A percentile compares a stretch with the other conserved stretches of the same genome.
Evolutionary conservation across 148 eudicot species (phyloP).

Genomic region (Silene uniflora): DNA sequence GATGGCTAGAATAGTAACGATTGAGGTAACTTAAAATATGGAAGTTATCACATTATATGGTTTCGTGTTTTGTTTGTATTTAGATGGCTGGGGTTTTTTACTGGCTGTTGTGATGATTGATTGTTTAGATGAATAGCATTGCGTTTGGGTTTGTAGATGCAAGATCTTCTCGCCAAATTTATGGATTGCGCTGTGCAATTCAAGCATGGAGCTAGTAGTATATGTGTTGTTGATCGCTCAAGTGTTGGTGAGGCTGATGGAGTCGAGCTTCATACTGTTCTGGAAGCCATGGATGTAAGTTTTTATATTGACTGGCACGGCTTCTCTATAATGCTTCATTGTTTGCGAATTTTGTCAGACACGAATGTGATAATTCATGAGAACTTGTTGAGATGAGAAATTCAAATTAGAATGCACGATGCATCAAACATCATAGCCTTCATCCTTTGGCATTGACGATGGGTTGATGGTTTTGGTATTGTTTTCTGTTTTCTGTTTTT

Average conservation of each 20-base stretch:
- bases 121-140: constrained; percentile 33
- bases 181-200: constrained; percentile 63
- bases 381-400: constrained; percentile 2
- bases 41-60: constrained; percentile 11
- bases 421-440: background rate
- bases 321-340: background rate
- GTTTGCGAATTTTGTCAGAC: background rate
- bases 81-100: constrained; percentile 5
- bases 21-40: background rate
- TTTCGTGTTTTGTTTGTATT: constrained; percentile 10
- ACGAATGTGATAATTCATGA: background rate
- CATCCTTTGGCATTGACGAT: background rate
- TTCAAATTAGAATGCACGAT: too few species aligned
- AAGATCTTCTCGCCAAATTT: constrained; percentile 62
- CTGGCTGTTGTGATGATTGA: constrained; percentile 40
- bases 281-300: constrained; percentile 95
- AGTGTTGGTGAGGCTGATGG: constrained; percentile 37
- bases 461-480: background rate
- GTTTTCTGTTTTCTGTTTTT: background rate
- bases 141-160: constrained; percentile 77
- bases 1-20: background rate
- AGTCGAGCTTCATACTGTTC: constrained; percentile 58
- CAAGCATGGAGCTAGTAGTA: constrained; percentile 37
- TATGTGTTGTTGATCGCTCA: constrained; percentile 42
- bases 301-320: background rate